Base-by-base conservation (phyloP, 1,284 basidiomycete species). In the Cutaneotrichosporon dermatis region DNA sequence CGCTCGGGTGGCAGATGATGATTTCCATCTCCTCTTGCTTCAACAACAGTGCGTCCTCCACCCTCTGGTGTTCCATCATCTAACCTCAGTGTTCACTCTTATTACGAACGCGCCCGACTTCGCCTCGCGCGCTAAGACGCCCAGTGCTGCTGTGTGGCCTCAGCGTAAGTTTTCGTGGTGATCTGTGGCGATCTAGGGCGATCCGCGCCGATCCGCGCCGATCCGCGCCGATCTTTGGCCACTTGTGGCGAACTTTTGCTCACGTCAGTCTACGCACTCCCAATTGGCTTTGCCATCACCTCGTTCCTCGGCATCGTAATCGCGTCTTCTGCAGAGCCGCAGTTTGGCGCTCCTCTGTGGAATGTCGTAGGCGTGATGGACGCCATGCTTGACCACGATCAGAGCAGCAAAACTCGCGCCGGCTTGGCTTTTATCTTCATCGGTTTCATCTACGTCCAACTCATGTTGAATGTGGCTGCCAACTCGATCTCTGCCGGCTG, bases 401-500 rank as follows among this genome's bases (percentile, higher is more conserved):
- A 54, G 7, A 62, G 66, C 1, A 48, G 64, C n/a, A 63, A 54
- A 4, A 69, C 73, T 7, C 65, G 73, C 43, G 73, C 70, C 4
- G 73, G 73, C 10, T 61, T 74, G 16, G 70, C 67, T 15, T 92
- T 91, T 80, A 91, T 92, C 71, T 79, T 86, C 11, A 82, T 66
- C 6, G 67, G 69, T 11, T 77, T 76, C 64, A 70, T 76, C 61
- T 77, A 73, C 52, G 73, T 72, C 16, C 76, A 76, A 61, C 68
- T 76, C 44, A 50, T 76, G 48, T 67, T 75, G 46, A 90, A 89
- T 74, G 88, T 91, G 68, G 87, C 88, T 10, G 89, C 91, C 54
- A 93, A 93, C 79, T 88, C 87, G 4, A 85, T 92, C 65, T 87
- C 85, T 41, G 90, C 90, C 4, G 89, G 91, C 6, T 90, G 89